Conservation (phyloP, 179 eudicot species). For the Vitellaria paradoxa region DNA sequence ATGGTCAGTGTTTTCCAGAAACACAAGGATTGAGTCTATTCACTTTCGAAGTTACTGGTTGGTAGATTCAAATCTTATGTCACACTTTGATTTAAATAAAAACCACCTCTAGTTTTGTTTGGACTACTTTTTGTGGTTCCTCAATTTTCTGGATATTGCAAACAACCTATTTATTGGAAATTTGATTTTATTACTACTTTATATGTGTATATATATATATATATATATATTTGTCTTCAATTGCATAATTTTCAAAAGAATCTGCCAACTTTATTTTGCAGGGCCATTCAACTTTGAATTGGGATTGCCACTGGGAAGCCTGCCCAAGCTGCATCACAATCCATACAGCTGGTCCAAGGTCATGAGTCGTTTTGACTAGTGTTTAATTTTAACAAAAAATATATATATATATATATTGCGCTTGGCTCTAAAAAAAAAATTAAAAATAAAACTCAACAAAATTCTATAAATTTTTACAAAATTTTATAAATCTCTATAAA, state of each 20-base stretch:
- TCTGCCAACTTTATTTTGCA: slow-evolving; percentile 23
- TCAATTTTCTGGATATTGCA: not conserved
- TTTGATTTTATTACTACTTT: too few species aligned
- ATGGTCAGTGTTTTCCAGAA: not conserved
- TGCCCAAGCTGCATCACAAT: slow-evolving; percentile 79
- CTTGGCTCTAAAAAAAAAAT: too few species aligned
- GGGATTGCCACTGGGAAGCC: slow-evolving; percentile 42
- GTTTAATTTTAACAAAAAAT: not conserved
- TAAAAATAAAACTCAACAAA: too few species aligned
- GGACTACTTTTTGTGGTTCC: not conserved
- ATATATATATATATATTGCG: not conserved
- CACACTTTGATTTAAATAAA: not conserved
- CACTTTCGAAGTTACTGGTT: not conserved
- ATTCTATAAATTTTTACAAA: too few species aligned
- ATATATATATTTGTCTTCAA: not conserved
- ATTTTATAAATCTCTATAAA: too few species aligned
- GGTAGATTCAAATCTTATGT: slow-evolving; percentile 1
- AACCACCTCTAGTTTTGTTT: not conserved
- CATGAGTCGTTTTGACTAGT: slow-evolving; percentile 2
- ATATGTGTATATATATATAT: too few species aligned
- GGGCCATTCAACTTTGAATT: slow-evolving; percentile 94
- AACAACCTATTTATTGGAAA: not conserved
- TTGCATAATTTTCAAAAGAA: not conserved
- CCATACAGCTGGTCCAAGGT: slow-evolving; percentile 98
- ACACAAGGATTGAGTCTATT: not conserved